Percentiles rank a stretch among this genome's conserved stretches.
Conservation (phyloP, 768 basidiomycete species). For the Mycena kentingensis region DNA sequence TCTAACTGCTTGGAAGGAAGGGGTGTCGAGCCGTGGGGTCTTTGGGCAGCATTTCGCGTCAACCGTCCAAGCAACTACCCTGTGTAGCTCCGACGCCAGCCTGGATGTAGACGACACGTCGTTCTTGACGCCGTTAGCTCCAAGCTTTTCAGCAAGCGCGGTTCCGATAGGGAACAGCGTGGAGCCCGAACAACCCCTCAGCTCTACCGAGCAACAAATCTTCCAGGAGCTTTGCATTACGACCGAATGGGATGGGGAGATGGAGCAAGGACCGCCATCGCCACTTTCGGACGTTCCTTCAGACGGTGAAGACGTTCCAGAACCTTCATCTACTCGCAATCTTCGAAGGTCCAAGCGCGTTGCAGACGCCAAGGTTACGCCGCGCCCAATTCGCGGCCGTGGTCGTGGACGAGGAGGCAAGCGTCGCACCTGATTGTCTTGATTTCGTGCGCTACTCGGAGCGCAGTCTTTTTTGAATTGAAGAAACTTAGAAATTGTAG, state of each 20-base stretch:
- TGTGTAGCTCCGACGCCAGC: conserved; percentile 22
- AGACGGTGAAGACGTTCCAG: background rate
- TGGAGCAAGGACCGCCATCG: conserved; percentile 13
- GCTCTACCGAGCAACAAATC: conserved; percentile 69
- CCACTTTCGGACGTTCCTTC: conserved; percentile 20
- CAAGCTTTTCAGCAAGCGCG: background rate
- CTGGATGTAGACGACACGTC: conserved; percentile 22
- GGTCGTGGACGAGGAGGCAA: conserved; percentile 28
- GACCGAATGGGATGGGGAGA: conserved; percentile 50
- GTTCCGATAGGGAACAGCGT: background rate
- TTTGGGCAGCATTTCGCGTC: conserved; percentile 68
- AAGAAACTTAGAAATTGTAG: conserved; percentile 21
- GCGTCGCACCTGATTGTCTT: conserved; percentile 30
- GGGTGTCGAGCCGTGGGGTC: conserved; percentile 50
- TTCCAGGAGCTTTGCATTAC: conserved; percentile 65
- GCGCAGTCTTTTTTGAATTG: conserved; percentile 12
- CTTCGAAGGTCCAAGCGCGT: conserved; percentile 61
- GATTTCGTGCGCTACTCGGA: too few relatives aligned
- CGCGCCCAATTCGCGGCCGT: conserved; percentile 50
- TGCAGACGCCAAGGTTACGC: conserved; percentile 47
- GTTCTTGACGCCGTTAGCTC: background rate
- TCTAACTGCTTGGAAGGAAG: conserved; percentile 57
- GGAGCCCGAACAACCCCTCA: conserved; percentile 57
- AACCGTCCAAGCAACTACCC: conserved; percentile 45
- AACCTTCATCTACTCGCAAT: background rate